Percentiles rank a stretch among this genome's conserved stretches.
These are phyloP conservation scores for Puya raimondii DNA, from an alignment of 176 grass and related monocot genomes.

Conservation along the genomic window DNA sequence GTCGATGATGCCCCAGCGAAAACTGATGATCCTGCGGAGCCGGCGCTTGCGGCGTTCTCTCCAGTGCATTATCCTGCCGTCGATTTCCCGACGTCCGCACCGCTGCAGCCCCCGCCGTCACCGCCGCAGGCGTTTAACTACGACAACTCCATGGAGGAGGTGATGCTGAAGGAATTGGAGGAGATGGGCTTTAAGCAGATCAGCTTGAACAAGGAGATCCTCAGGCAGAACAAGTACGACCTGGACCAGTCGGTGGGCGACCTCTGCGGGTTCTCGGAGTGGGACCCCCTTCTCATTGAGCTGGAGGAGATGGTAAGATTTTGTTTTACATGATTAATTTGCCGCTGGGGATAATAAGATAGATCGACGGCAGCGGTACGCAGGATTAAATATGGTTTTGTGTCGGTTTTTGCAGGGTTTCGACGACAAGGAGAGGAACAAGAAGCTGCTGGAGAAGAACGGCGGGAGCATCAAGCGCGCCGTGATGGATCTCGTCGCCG, in stretches of 20 bases:
- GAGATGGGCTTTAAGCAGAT: conserved; percentile 55
- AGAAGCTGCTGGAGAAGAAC: conserved; percentile 35
- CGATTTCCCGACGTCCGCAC: conserved; percentile 8
- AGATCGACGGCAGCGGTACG: background rate
- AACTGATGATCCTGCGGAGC: background rate
- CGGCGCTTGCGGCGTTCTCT: conserved; percentile 4
- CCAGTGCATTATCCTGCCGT: conserved; percentile 5
- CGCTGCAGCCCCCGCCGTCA: background rate
- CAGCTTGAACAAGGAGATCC: conserved; percentile 73
- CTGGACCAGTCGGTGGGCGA: conserved; percentile 49
- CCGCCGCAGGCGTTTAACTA: background rate
- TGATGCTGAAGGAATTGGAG: conserved; percentile 46
- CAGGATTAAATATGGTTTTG: background rate
- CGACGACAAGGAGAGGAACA: conserved; percentile 34
- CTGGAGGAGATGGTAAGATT: conserved; percentile 50
- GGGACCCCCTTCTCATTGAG: conserved; percentile 58
- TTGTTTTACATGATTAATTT: background rate
- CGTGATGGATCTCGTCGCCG: conserved; percentile 29
- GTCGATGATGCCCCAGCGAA: background rate
- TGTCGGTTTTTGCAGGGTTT: conserved; percentile 36
- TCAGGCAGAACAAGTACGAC: conserved; percentile 54
- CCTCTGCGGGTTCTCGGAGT: conserved; percentile 47
- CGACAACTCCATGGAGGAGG: conserved; percentile 32
- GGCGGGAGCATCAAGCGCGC: conserved; percentile 56
- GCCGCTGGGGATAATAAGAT: background rate